Evolutionary conservation across 164 flowering plant species (phyloP), one percentile per base, ranked within the genome.

Genomic region (Liquidambar formosana): DNA sequence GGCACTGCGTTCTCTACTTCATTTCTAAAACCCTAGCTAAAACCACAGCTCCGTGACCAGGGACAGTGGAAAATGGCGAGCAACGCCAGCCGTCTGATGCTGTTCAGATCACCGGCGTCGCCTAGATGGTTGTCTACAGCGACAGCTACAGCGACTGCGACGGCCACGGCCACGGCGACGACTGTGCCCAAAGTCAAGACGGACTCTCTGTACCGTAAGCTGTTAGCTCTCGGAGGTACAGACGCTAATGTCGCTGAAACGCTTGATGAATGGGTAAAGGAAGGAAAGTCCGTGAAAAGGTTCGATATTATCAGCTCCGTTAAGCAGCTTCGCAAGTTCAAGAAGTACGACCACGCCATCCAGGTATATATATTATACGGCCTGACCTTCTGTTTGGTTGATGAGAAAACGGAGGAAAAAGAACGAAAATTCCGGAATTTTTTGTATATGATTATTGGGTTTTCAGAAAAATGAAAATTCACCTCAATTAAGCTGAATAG

Each of bases 231-330:
- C 4, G 61, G 48, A n/a, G 62, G 58, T 51, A 53, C 46, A 43
- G 49, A 66, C 15, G 69, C 33, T 10, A 65, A 49, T 26, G 71
- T 52, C 12, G 48, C 25, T 15, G 67, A 71, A 0, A 54, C 67
- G 14, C 46, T 79, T 23, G 67, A 76, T 53, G 60, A 76, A 12
- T 79, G 71, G 77, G 44, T 68, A 19, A 69, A 45, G 11, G 65
- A 68, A 33, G 77, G 77, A 0, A 61, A 45, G 13, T 14, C 51
- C 4, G 19, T 73, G 4, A 61, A 18, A 16, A 67, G 63, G 27
- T 5, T 15, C 25, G 71, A 76, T 15, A 58, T 73, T 12, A 19
- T 61, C 11, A 57, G 70, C 58, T 76, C 19, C 57, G 49, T 76
- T 28, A 51, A 65, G 61, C 43, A 60, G 53, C 71, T 79, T 54